Base-by-base conservation (phyloP, 768 basidiomycete genomes). In the Xerocomellus dryophilus region DNA sequence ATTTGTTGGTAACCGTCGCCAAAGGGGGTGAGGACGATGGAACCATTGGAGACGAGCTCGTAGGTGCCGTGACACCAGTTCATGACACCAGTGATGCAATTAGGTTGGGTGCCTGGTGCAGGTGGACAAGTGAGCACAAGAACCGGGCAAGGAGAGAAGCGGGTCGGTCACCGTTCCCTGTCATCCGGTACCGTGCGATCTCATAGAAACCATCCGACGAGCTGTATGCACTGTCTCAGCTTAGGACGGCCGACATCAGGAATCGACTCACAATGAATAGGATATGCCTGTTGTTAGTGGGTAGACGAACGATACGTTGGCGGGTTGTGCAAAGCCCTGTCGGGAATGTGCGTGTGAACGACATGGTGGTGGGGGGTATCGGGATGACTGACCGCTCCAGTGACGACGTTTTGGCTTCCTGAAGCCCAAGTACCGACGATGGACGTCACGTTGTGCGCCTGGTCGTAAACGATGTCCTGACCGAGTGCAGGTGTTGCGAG, bases 1-100 rank as follows among this genome's bases (percentile, higher is more conserved):
- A 98, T 80, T 76, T 96, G 95, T 69, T 97, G 93, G 72, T 83
- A 90, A 15, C 96, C 96, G 68, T 99, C 96, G 17, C 78, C 81
- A 58, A 93, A 80, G 2, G 94, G 90, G 3, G 66, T 72, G 64
- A 93, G 73, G 38, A 80, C 68, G 54, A 98, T 81, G 10, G 93
- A 96, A 7, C 93, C 93, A 65, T 98, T 95, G 48, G 74, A 20
- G 54, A 82, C 73, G 42, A 89, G 71, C 0, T 66, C 54, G 72
- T 86, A 94, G 27, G 70, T 85, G 12, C 97, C 97, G 68, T 98
- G 97, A 58, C 84, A 84, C 90, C 91, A 99, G 63, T 83, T 81
- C 64, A 98, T 81, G 67, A 88, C 82, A 14, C 89, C 95, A 12
- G 86, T 86, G 63, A 97, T 93, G 73, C 97, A 99, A 36, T 82